Evolutionary conservation across 179 eudicot genomes (phyloP), one percentile per base, ranked within the genome.

Genomic region (Vitellaria paradoxa): DNA sequence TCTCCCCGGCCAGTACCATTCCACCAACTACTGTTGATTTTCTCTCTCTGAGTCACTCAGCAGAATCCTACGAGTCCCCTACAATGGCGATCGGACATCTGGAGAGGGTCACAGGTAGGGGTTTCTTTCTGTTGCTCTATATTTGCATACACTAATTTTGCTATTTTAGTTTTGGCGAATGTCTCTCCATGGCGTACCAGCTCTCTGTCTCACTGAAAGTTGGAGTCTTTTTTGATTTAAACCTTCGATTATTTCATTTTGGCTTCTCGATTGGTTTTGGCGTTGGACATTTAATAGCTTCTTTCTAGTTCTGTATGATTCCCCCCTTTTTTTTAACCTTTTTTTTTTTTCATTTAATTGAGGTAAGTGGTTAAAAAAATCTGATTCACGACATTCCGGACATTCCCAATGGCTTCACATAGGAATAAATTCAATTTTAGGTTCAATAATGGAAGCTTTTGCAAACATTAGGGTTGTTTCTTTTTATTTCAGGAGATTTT

Each of bases 71-170:
- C 46, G 10, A 30, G 49, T 26, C 9, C 1, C 9, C 47, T 63
- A 49, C 59, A 63, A 75, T 75, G 77, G 49, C 26, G 70, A 75
- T 65, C 23, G 70, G 13, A 37, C 60, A 47, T 47, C 47, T 17
- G 47, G 23, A 63, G 49, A 23, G 47, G 9, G 15, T 30, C 17
- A 15, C 70, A 21, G 60, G 77, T 75, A 47, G 12, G 73, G 73
- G 3, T 70, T 3, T n/a, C 30, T 59, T 50, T 59, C 65, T 49
- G 60, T 21, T 42, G 11, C 18, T 14, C 50, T 5, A 20, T 64
- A 42, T 64, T 42, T 64, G 14, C 7, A 3, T 6, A 42, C 4
- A 50, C 18, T n/a, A 57, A 37, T 13, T 60, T 15, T n/a, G 65
- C n/a, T 45, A 18, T 24, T 57, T 11, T 11, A 15, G 15, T 5